phyloP scores from a whole-genome alignment of 2,329 filamentous ascomycete genomes.

The Teratosphaeria nubilosa region DNA sequence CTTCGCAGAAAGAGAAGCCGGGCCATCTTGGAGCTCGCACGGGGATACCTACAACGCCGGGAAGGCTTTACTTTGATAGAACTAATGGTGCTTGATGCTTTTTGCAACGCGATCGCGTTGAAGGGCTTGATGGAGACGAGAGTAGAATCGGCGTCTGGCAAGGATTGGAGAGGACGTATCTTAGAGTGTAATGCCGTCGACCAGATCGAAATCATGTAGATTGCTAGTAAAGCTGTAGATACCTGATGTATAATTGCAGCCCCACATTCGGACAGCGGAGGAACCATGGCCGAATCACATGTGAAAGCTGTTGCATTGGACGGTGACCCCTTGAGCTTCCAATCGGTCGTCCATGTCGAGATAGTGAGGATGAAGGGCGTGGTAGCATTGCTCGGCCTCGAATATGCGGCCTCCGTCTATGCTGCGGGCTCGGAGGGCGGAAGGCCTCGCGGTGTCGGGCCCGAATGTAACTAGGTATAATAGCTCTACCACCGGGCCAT shows the following conservation, averaged over 20 bases:
- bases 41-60: background rate
- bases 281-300: background rate
- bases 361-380: slow-evolving; percentile 19
- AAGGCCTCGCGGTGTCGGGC: slow-evolving; percentile 75
- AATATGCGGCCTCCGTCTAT: slow-evolving; percentile 23
- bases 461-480: slow-evolving; percentile 59
- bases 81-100: too few relatives aligned
- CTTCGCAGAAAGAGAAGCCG: background rate
- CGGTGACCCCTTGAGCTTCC: background rate
- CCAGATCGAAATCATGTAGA: too few relatives aligned
- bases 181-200: too few relatives aligned
- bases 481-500: background rate
- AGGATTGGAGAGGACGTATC: too few relatives aligned
- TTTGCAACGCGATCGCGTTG: too few relatives aligned
- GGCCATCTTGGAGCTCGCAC: background rate
- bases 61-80: background rate
- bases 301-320: background rate
- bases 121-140: too few relatives aligned
- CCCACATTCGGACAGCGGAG: background rate
- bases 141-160: too few relatives aligned
- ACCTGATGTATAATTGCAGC: background rate
- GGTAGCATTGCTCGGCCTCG: slow-evolving; percentile 22
- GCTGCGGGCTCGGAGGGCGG: slow-evolving; percentile 49
- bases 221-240: too few relatives aligned
- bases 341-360: background rate